phyloP scores from a whole-genome alignment of 371 early-diverging fungal species.

The Thermomucor indicae-seudaticae region DNA sequence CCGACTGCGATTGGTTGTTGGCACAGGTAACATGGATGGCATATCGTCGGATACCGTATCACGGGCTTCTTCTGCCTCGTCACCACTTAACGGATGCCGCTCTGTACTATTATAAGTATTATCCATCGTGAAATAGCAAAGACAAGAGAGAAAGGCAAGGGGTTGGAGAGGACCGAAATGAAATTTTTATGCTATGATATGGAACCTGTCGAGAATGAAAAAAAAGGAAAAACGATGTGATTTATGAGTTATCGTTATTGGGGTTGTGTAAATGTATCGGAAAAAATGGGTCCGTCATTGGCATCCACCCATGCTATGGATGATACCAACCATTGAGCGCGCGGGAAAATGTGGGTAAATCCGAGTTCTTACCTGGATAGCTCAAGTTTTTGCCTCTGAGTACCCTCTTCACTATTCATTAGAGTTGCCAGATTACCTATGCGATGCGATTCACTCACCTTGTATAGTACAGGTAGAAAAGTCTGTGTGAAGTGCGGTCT shows the following conservation, averaged over 20 bases:
- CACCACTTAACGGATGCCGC: constrained; percentile 6
- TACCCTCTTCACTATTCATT: constrained; percentile 58
- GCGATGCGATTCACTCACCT: constrained; percentile 68
- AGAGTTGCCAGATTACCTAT: too few relatives aligned
- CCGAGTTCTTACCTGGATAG: constrained; percentile 61
- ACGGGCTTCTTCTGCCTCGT: constrained; percentile 34
- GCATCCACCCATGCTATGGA: too few relatives aligned
- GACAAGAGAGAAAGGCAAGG: neutral
- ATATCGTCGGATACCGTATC: constrained; percentile 19
- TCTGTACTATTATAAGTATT: neutral
- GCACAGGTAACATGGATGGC: constrained; percentile 49
- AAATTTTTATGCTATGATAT: neutral
- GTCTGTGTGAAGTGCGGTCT: constrained; percentile 95
- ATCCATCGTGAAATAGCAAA: neutral
- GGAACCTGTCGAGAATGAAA: neutral
- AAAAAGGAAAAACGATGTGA: too few relatives aligned
- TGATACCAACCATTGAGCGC: too few relatives aligned
- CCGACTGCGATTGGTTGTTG: constrained; percentile 70
- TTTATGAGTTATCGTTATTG: too few relatives aligned
- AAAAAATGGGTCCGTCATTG: neutral
- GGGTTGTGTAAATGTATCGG: too few relatives aligned
- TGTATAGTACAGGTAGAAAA: constrained; percentile 98
- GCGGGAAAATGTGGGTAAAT: too few relatives aligned
- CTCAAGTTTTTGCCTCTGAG: constrained; percentile 83
- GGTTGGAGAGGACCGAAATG: too few relatives aligned